Evolutionary conservation across 305 asterid genomes (phyloP).

Genomic region (Fraxinus sp.): DNA sequence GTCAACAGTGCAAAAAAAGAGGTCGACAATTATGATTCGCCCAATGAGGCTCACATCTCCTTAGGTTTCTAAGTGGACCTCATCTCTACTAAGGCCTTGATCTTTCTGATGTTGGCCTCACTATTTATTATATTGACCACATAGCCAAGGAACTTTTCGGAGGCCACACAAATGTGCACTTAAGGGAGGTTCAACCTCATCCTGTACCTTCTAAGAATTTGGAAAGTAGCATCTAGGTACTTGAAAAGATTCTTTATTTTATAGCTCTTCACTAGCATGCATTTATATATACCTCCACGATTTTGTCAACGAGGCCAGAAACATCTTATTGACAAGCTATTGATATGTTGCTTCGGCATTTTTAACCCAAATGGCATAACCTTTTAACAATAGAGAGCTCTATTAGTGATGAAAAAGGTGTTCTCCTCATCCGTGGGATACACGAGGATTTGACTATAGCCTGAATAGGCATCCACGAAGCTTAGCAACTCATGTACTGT

Average conservation of each 20-base stretch:
- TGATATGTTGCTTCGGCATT: not conserved
- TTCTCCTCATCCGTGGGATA: no score
- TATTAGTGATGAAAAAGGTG: not conserved
- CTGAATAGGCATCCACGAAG: no score
- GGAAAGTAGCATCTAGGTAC: not conserved
- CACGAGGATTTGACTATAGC: no score
- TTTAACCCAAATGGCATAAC: not conserved
- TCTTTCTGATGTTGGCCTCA: not conserved
- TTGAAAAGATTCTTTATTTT: not conserved
- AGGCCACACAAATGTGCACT: not conserved
- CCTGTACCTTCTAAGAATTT: not conserved
- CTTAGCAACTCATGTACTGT: no score
- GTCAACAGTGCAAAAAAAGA: no score
- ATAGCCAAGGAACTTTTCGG: not conserved
- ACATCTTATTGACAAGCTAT: not conserved
- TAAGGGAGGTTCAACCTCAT: not conserved
- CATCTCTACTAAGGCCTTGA: not conserved
- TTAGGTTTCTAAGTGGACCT: not conserved
- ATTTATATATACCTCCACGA: no score
- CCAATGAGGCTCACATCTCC: not conserved
- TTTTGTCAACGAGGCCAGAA: not conserved
- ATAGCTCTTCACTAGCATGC: not conserved
- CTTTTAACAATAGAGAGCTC: not conserved
- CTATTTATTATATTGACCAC: no score
- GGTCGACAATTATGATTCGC: no score